A percentile compares a stretch with the other conserved stretches of the same genome.
Conservation (phyloP, 108 stramenopile genomes). For the Hondaea fermentalgiana region DNA sequence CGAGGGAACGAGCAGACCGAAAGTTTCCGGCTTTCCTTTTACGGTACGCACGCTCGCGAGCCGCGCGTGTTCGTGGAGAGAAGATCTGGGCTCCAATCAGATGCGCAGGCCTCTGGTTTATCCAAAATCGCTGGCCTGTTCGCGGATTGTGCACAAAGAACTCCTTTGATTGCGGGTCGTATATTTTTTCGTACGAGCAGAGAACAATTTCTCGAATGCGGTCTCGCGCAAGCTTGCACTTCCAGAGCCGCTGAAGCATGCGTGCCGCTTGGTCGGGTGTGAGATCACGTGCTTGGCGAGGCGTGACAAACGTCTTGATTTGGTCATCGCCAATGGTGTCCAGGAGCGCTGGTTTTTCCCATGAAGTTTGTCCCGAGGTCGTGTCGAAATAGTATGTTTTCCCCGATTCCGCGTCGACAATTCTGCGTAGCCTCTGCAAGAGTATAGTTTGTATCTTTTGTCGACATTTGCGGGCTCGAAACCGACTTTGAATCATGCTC, state of each 20-base stretch:
- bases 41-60: neutral
- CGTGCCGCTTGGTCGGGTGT: neutral
- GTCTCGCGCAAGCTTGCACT: neutral
- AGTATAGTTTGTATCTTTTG: neutral
- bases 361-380: neutral
- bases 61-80: neutral
- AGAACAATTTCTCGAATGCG: neutral
- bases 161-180: neutral
- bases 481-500: neutral
- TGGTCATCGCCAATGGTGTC: neutral
- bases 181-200: neutral
- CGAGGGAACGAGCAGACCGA: neutral
- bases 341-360: neutral
- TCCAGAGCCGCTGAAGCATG: neutral
- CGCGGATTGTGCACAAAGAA: neutral
- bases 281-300: neutral
- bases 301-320: neutral
- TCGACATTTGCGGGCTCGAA: neutral
- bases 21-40: neutral
- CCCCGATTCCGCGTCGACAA: neutral
- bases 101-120: neutral
- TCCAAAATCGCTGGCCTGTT: neutral
- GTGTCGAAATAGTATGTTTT: neutral
- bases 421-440: neutral
- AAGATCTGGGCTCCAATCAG: neutral